Percentiles rank a stretch among this genome's conserved stretches.
phyloP scores from a whole-genome alignment of 306 rosid genomes.

The Sicyos edulis region DNA sequence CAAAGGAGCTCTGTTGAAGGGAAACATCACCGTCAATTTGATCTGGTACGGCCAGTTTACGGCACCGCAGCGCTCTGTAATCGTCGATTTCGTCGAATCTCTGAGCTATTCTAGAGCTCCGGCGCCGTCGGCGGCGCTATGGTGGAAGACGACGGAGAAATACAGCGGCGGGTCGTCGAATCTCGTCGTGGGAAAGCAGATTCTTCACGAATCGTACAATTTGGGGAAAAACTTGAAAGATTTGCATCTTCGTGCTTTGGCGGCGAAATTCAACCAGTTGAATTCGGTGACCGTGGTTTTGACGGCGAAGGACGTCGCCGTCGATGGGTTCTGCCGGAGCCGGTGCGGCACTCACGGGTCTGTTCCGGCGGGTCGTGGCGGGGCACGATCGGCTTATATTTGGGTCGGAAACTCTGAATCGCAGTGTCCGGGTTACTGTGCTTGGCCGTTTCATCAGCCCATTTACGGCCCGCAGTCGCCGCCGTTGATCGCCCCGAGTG shows the following conservation, averaged over 20 bases:
- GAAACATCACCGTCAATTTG: constrained; percentile 65
- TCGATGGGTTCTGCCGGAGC: constrained; percentile 61
- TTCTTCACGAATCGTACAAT: constrained; percentile 46
- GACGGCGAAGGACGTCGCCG: constrained; percentile 69
- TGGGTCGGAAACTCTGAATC: constrained; percentile 92
- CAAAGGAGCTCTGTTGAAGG: constrained; percentile 78
- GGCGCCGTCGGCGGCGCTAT: constrained; percentile 49
- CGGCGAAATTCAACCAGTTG: constrained; percentile 32
- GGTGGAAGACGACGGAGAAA: constrained; percentile 84
- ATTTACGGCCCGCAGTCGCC: constrained; percentile 83
- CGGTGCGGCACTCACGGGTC: constrained; percentile 78
- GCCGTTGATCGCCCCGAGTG: constrained; percentile 79
- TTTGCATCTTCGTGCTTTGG: constrained; percentile 43
- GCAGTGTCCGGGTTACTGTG: constrained; percentile 85
- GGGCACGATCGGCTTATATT: constrained; percentile 37
- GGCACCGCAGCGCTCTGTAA: constrained; percentile 62
- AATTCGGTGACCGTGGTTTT: constrained; percentile 53
- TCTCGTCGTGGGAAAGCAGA: constrained; percentile 58
- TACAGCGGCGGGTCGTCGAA: constrained; percentile 59
- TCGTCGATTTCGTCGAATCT: constrained; percentile 69
- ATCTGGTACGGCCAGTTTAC: constrained; percentile 81
- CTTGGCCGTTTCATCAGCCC: constrained; percentile 96
- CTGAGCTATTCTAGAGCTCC: constrained; percentile 24
- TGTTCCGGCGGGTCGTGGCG: constrained; percentile 17
- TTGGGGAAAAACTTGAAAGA: constrained; percentile 51